Evolutionary conservation across 2,329 filamentous ascomycete genomes (phyloP), one percentile per base, ranked within the genome.

Genomic region (Penicillium fuscoglaucum): DNA sequence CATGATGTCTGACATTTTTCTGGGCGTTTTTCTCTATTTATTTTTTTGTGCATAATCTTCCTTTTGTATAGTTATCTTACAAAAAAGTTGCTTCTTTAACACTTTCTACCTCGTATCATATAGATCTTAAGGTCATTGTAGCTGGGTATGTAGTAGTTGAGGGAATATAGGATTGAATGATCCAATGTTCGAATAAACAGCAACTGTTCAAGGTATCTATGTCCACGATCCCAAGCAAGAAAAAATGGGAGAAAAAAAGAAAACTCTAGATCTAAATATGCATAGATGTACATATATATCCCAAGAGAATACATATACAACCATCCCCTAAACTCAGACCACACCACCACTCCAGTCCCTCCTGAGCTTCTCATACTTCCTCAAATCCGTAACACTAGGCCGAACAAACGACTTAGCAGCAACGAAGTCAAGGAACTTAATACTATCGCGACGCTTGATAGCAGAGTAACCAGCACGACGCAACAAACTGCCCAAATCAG

Each of bases 401-500:
- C 74, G 66, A 55, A 79, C 70, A 49, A 73, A 74, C 17, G 70
- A 63, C 61, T 75, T 77, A 12, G 77, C 78, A 41, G 70, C 65
- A 31, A 75, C 63, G 60, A 78, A 79, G 61, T 79, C 77, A 41
- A 78, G 69, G 47, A 79, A 65, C 45, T 78, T 78, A 7, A 87
- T 80, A 12, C 68, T 69, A 61, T 78, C 78, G 19, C 76, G 71
- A 15, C 82, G 71, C 62, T 79, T 78, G 41, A 87, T 78, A 33
- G 85, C 84, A 47, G 78, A 76, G 68, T 84, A 82, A 29, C 82
- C 85, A 10, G 87, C 87, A 63, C 84, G 82, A 13, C 84, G 76
- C 17, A 88, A 67, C 63, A 89, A 68, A 55, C 81, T 82, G 15
- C 82, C 82, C 52, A 89, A 68, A 76, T 89, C 87, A 0, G 87